Base-by-base conservation (phyloP, 2,329 filamentous ascomycete genomes). In the Calonectria naviculata region DNA sequence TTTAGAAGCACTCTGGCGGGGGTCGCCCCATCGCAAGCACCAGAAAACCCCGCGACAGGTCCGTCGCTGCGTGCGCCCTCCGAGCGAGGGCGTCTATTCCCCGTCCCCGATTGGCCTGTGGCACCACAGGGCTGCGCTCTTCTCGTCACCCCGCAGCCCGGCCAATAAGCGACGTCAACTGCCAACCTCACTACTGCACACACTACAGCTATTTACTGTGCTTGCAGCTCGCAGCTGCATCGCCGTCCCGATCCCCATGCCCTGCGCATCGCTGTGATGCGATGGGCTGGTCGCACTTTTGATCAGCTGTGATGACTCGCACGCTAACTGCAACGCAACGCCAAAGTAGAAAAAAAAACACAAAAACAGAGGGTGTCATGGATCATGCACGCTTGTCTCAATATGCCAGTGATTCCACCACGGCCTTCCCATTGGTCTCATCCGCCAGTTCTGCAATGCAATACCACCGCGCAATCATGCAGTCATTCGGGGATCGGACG, bases 81-180 rank as follows among this genome's bases (percentile, higher is more conserved):
- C 46, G 63, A 63, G 38, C 64, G 36, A 63, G 56, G 72, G 77
- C 77, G 77, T 78, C 75, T 79, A 79, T 77, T 75, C 44, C 31
- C 24, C 36, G 44, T 36, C n/a, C 47, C 29, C 70, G 49, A 78
- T 79, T 79, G 76, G 77, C 44, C 68, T 26, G 76, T 78, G 69
- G 54, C 74, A 78, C 71, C 70, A 54, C 72, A 65, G 71, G 66
- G 71, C 68, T 70, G 65, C 47, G 31, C 67, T 28, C 44, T 56
- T 56, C 60, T 74, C 77, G 68, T 78, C 77, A 76, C 77, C 44
- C 71, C 75, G 75, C 73, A 75, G 77, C 34, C 46, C 54, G 38
- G 42, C 77, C 77, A 78, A 78, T 78, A 54, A 52, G 58, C 56
- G 34, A 61, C 49, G 26, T 46, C 29, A 62, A 61, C 41, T 28